Base-by-base conservation (phyloP, 108 stramenopile genomes). In the Pinguiococcus pyrenoidosus region DNA sequence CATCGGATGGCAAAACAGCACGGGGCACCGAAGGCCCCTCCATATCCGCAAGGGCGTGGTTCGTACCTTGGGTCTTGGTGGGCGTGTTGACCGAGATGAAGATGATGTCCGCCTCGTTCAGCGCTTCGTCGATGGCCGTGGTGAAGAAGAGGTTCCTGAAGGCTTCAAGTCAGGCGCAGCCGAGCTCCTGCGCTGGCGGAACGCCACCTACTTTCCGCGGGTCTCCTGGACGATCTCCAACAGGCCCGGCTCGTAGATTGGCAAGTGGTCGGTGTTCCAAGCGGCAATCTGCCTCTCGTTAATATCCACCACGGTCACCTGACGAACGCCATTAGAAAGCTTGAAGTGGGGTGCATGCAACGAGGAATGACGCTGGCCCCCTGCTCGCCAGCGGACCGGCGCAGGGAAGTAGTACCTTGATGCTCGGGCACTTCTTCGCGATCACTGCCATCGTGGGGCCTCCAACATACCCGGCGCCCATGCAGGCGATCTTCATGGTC, bases 361-460 rank as follows among this genome's bases (percentile, higher is more conserved):
- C n/a, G n/a, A n/a, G n/a, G n/a, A n/a, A n/a, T n/a, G n/a, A n/a
- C n/a, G n/a, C n/a, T n/a, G n/a, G n/a, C n/a, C n/a, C n/a, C n/a
- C n/a, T n/a, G n/a, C 12, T 35, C 12, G 13, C 12, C 13, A 12
- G 13, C 12, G 13, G 13, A 35, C 34, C 13, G 34, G 12, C 13
- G 13, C 34, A n/a, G n/a, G n/a, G n/a, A n/a, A n/a, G n/a, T n/a
- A n/a, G n/a, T n/a, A n/a, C n/a, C 34, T 85, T 83, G 51, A 97
- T 73, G 77, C 85, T 74, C 8, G 92, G 92, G 57, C 90, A 92
- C 46, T 84, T 76, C 53, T 77, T 72, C 20, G 96, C 96, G 71
- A 98, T 98, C 32, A 95, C 88, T 1, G 96, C 96, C 96, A 98
- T 98, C 37, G 96, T 98, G 2, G 96, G 96, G n/a, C 96, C 96